Conservation (phyloP, 2,329 filamentous ascomycete genomes). For the Amesomyces nigricolor region DNA sequence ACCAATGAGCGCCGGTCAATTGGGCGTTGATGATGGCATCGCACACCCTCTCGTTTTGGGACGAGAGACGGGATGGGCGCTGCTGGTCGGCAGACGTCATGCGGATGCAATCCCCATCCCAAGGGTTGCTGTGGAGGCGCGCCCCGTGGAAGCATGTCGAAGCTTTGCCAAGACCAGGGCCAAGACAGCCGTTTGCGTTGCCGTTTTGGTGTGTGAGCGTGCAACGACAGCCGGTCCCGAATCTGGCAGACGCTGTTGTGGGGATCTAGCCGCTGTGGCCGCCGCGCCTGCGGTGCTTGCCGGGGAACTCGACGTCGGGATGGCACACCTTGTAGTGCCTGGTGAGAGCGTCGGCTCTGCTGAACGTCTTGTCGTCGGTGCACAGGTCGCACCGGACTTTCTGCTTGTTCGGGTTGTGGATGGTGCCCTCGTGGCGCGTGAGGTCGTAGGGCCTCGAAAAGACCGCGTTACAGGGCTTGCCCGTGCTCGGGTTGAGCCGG, state of each 20-base stretch:
- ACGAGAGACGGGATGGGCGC: neutral
- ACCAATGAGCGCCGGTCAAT: conserved; percentile 22
- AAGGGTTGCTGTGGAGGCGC: conserved; percentile 1
- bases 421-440: conserved; percentile 93
- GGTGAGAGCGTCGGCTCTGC: conserved; percentile 87
- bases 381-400: conserved; percentile 92
- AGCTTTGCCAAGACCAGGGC: neutral
- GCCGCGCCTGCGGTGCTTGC: conserved; percentile 47
- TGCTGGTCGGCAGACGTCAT: conserved; percentile 24
- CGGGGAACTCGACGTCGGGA: conserved; percentile 78
- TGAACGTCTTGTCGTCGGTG: conserved; percentile 95
- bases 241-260: too few species aligned
- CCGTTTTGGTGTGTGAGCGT: neutral
- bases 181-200: neutral
- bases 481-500: conserved; percentile 88
- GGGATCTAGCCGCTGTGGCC: conserved; percentile 15
- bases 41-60: conserved; percentile 3
- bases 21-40: conserved; percentile 10
- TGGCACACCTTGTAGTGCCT: conserved; percentile 93
- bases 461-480: conserved; percentile 88
- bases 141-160: conserved; percentile 1
- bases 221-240: too few species aligned
- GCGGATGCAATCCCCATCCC: conserved; percentile 18
- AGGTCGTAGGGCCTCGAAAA: conserved; percentile 96
- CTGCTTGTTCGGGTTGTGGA: conserved; percentile 89